Percentiles rank a stretch among this genome's conserved stretches.
phyloP scores from a whole-genome alignment of 2,329 filamentous ascomycete species.

The Geosmithia morbida region DNA sequence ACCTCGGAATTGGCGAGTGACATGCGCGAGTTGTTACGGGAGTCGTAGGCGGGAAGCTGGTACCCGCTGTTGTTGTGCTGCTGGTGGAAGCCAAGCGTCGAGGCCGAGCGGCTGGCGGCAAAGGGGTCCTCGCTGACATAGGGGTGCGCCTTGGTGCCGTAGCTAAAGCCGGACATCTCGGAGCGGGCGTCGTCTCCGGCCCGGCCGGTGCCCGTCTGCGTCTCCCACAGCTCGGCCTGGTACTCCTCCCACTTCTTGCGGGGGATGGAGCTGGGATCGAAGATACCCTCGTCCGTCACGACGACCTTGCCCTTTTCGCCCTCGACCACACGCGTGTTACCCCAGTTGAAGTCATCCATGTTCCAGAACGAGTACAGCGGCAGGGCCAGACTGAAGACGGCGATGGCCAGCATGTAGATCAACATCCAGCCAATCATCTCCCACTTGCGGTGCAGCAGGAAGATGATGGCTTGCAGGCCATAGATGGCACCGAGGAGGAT shows the following conservation, averaged over 20 bases:
- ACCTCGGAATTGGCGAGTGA: constrained; percentile 68
- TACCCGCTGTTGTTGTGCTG: constrained; percentile 22
- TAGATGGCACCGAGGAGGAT: constrained; percentile 91
- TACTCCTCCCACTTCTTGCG: constrained; percentile 99
- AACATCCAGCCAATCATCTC: constrained; percentile 99
- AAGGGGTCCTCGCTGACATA: constrained; percentile 57
- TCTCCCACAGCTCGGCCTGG: constrained; percentile 94
- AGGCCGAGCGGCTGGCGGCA: constrained; percentile 41
- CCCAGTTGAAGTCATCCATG: constrained; percentile 99
- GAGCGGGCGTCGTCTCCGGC: constrained; percentile 60
- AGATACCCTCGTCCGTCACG: constrained; percentile 94
- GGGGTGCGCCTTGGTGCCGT: constrained; percentile 79
- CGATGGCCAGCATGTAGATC: constrained; percentile 81
- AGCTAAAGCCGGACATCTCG: constrained; percentile 86
- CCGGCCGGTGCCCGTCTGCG: constrained; percentile 72
- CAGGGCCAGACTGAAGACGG: constrained; percentile 79
- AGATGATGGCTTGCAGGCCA: constrained; percentile 91
- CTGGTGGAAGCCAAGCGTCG: constrained; percentile 30
- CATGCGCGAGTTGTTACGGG: constrained; percentile 47
- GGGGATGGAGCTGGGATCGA: constrained; percentile 82
- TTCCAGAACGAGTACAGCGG: constrained; percentile 97
- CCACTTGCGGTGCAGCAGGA: constrained; percentile 93
- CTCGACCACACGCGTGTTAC: constrained; percentile 93
- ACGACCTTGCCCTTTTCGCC: constrained; percentile 85
- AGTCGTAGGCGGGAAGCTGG: constrained; percentile 26